A percentile compares a stretch with the other conserved stretches of the same genome.
Conservation (phyloP, 306 rosid genomes). For the Rosa rugosa region DNA sequence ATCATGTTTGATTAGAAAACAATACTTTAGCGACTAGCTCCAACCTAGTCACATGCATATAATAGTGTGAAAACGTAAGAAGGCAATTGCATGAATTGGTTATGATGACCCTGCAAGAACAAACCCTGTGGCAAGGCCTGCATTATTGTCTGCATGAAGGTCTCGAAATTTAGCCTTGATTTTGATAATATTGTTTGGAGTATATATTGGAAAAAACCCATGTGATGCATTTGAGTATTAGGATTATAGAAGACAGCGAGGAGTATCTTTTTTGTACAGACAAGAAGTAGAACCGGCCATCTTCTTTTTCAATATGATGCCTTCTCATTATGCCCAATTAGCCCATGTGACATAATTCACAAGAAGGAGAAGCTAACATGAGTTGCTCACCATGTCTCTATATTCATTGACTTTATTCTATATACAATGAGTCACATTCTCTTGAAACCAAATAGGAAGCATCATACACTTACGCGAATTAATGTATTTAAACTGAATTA, state of each 20-base stretch:
- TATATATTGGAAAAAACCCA: too few relatives aligned
- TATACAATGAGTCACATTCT: neutral
- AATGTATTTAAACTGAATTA: too few relatives aligned
- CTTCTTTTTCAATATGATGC: too few relatives aligned
- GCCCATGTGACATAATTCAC: too few relatives aligned
- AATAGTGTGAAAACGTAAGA: neutral
- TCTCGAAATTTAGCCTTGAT: neutral
- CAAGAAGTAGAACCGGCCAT: too few relatives aligned
- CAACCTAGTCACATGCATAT: neutral
- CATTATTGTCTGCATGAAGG: too few relatives aligned
- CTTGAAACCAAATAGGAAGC: neutral
- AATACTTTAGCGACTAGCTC: neutral
- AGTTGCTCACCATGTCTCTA: neutral
- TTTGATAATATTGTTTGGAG: neutral
- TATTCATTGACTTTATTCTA: neutral
- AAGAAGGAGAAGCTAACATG: neutral
- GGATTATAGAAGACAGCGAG: neutral
- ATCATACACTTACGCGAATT: neutral
- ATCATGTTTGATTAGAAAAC: neutral
- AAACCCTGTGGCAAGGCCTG: neutral
- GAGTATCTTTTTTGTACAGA: too few relatives aligned
- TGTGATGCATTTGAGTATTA: too few relatives aligned
- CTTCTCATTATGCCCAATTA: too few relatives aligned
- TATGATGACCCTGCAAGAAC: too few relatives aligned
- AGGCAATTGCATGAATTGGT: neutral